phyloP scores from a whole-genome alignment of 306 rosid genomes.

The Canavalia ensiformis region DNA sequence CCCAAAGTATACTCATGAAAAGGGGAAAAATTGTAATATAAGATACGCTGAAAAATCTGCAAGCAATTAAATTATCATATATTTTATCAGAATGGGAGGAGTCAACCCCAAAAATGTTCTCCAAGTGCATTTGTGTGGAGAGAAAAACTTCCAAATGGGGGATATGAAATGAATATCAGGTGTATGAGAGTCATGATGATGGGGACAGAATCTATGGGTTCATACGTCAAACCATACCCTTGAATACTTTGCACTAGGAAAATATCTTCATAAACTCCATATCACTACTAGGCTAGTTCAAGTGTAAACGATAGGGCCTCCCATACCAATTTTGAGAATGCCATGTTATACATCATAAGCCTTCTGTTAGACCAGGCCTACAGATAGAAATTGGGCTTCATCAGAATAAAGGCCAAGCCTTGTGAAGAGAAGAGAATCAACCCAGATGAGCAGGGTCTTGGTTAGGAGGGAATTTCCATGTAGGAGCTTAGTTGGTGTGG shows the following conservation, averaged over 20 bases:
- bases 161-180: slow-evolving; percentile 36
- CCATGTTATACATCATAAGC: not conserved
- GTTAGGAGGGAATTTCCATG: too few relatives aligned
- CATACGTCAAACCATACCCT: slow-evolving; percentile 10
- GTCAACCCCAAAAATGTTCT: not conserved
- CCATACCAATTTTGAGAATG: slow-evolving; percentile 16
- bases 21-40: not conserved
- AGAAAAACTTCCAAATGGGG: slow-evolving; percentile 24
- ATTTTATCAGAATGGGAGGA: not conserved
- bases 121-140: not conserved
- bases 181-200: not conserved
- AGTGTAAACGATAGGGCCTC: not conserved
- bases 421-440: too few relatives aligned
- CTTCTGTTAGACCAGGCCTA: not conserved
- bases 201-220: slow-evolving; percentile 3
- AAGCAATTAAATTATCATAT: slow-evolving; percentile 31
- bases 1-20: slow-evolving; percentile 14
- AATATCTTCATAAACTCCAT: slow-evolving; percentile 9
- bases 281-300: slow-evolving; percentile 7
- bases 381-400: too few relatives aligned
- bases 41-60: not conserved
- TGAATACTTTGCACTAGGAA: not conserved
- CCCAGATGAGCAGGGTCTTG: too few relatives aligned
- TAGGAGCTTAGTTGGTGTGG: not conserved
- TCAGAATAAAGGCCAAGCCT: too few relatives aligned